Percentiles rank a stretch among this genome's conserved stretches.
Conservation (phyloP, 1,284 basidiomycete genomes). For the Fomitopsis pinicola region DNA sequence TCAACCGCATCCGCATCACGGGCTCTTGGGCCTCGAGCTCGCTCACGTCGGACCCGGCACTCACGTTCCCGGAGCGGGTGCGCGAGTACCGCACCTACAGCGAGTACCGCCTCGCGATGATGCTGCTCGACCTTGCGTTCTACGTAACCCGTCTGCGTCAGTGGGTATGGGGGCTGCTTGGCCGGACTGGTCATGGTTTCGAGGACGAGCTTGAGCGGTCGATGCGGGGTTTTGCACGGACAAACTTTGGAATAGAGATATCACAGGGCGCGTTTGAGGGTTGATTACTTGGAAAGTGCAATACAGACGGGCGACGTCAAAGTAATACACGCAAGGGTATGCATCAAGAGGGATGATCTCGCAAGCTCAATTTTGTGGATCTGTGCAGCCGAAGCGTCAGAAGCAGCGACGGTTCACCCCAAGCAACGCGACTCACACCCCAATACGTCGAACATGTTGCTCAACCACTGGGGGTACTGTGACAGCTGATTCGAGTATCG, state of each 20-base stretch:
- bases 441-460: too few species aligned
- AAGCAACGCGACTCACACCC: too few species aligned
- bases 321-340: too few species aligned
- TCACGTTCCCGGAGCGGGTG: slow-evolving; percentile 36
- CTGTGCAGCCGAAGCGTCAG: too few species aligned
- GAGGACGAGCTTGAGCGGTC: slow-evolving; percentile 64
- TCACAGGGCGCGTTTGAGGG: slow-evolving; percentile 24
- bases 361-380: too few species aligned
- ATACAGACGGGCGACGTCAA: too few species aligned
- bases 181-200: slow-evolving; percentile 36
- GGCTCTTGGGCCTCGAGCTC: slow-evolving; percentile 67
- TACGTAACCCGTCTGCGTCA: slow-evolving; percentile 46
- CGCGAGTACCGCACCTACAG: slow-evolving; percentile 48
- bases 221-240: slow-evolving; percentile 56
- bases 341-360: too few species aligned
- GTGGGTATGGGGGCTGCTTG: slow-evolving; percentile 41
- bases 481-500: too few species aligned
- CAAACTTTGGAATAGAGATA: slow-evolving; percentile 54
- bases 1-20: slow-evolving; percentile 84
- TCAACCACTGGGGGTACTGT: too few species aligned
- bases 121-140: slow-evolving; percentile 55
- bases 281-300: slow-evolving; percentile 1
- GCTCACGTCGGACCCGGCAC: slow-evolving; percentile 36
- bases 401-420: too few species aligned
- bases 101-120: slow-evolving; percentile 49